phyloP scores from a whole-genome alignment of 1,284 basidiomycete species.

The Pterulicium gracile region DNA sequence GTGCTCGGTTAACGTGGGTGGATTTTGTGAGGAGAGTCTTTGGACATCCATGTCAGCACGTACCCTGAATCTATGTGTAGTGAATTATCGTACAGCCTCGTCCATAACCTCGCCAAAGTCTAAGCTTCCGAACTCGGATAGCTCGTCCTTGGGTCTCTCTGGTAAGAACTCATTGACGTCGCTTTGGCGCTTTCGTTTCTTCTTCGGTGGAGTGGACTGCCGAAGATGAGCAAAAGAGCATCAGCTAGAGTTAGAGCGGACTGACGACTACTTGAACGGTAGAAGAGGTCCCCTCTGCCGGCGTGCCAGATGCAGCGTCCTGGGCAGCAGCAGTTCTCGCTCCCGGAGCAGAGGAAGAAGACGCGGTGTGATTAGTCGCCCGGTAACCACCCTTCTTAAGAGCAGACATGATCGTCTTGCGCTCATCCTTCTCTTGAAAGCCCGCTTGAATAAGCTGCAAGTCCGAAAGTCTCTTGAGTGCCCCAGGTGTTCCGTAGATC shows the following conservation, averaged over 20 bases:
- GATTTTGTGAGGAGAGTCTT: constrained; percentile 52
- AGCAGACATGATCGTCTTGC: constrained; percentile 52
- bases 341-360: not conserved
- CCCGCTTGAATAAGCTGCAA: constrained; percentile 45
- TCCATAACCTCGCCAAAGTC: constrained; percentile 66
- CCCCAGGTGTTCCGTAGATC: constrained; percentile 50
- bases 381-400: constrained; percentile 54
- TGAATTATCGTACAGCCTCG: constrained; percentile 48
- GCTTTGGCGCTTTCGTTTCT: constrained; percentile 41
- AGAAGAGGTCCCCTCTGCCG: constrained; percentile 4
- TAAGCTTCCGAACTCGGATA: constrained; percentile 37
- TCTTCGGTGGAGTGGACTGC: constrained; percentile 33
- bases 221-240: not conserved
- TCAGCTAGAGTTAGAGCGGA: not conserved
- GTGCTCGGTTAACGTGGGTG: constrained; percentile 80
- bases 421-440: constrained; percentile 57
- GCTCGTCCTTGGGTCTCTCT: constrained; percentile 35
- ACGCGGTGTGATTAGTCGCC: constrained; percentile 10
- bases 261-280: constrained; percentile 17
- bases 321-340: not conserved
- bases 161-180: constrained; percentile 55
- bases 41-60: not conserved
- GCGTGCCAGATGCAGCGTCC: not conserved
- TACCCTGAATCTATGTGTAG: too few species aligned
- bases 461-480: constrained; percentile 49